Percentiles rank a stretch among this genome's conserved stretches.
Conservation (phyloP, 768 basidiomycete species). For the Rhodotorula taiwanensis region DNA sequence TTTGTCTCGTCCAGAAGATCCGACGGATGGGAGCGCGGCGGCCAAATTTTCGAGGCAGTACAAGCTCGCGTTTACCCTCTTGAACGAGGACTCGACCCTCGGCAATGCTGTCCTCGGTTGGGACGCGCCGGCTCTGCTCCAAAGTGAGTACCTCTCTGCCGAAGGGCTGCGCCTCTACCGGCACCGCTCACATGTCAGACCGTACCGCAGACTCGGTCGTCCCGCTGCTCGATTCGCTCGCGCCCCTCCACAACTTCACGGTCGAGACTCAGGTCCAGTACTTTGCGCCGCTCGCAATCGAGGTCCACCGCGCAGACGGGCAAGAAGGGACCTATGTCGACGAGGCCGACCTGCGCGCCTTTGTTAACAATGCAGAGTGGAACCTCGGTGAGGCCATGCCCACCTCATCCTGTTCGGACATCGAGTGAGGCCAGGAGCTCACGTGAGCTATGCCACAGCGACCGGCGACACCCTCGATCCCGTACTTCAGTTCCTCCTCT, state of each 20-base stretch:
- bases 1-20: not conserved
- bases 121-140: conserved; percentile 63
- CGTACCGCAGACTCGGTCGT: conserved; percentile 57
- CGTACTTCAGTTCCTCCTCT: conserved; percentile 84
- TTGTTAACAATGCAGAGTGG: conserved; percentile 96
- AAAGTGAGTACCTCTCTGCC: conserved; percentile 51
- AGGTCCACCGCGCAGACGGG: conserved; percentile 51
- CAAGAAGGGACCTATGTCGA: conserved; percentile 54
- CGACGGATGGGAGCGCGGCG: conserved; percentile 46
- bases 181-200: not conserved
- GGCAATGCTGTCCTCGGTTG: conserved; percentile 57
- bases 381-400: conserved; percentile 61
- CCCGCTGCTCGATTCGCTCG: conserved; percentile 59
- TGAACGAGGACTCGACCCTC: conserved; percentile 78
- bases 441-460: conserved; percentile 51
- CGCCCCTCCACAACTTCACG: conserved; percentile 75
- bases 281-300: conserved; percentile 80
- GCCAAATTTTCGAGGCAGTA: conserved; percentile 74
- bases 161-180: no score
- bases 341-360: conserved; percentile 79
- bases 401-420: not conserved
- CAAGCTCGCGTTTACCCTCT: conserved; percentile 80
- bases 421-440: not conserved
- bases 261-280: conserved; percentile 91
- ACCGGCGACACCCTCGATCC: conserved; percentile 89